Base-by-base conservation (phyloP, 148 eudicot genomes). In the Pouteria glomerata region DNA sequence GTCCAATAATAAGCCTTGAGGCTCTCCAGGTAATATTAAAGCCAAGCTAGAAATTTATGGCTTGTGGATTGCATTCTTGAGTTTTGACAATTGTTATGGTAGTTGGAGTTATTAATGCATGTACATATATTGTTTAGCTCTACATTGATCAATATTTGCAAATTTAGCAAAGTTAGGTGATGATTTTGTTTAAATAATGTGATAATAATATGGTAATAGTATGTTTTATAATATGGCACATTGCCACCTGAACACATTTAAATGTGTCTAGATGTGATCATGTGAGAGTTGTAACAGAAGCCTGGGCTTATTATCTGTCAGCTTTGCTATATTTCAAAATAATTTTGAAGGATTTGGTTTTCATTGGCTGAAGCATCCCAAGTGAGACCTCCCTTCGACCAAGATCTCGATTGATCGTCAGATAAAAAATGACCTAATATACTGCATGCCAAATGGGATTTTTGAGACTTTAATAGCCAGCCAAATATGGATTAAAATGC, bases 11-110 rank as follows among this genome's bases (percentile, higher is more conserved):
- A 77, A 77, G 84, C 80, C 78, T 87, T 66, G 99, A 96, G 84
- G 92, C 97, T 68, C 88, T 96, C 77, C 96, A 92, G 98, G 98
- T 94, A 85, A 79, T 44, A 39, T 41, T 61, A 51, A 51, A 48
- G 37, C 55, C 39, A 59, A 34, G 34, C 15, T 37, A 33, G 30
- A 52, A 57, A 21, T n/a, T 16, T 34, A 21, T 34, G 44, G 8
- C 34, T 29, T 41, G 35, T 55, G 15, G 15, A 47, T 48, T 56
- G 26, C 6, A 70, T n/a, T 39, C 29, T 68, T 45, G n/a, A n/a
- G n/a, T n/a, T n/a, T n/a, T n/a, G 23, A 66, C 34, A 4, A 15
- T 16, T 19, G 14, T 30, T 33, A 7, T 47, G 23, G 31, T 26
- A 27, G 57, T 23, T n/a, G 26, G 14, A 33, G 33, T 34, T 53